A percentile compares a stretch with the other conserved stretches of the same genome.
These are phyloP conservation scores for Ilex paraguariensis DNA, from an alignment of 305 asterid species.

Conservation along the genomic window DNA sequence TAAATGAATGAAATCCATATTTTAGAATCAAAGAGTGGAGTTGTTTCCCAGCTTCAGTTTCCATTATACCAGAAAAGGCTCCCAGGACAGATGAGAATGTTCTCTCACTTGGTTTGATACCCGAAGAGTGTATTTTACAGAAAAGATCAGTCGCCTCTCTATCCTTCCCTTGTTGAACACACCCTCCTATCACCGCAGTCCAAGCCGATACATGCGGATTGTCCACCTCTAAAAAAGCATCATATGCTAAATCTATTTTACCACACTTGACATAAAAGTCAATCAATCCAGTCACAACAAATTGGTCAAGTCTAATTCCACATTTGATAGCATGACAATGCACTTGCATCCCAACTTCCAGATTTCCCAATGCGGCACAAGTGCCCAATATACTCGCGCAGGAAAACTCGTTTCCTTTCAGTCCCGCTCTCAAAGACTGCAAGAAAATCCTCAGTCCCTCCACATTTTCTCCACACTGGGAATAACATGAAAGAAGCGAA, in stretches of 20 bases:
- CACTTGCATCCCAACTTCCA: constrained; percentile 37
- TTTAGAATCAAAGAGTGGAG: constrained; percentile 52
- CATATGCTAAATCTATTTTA: constrained; percentile 38
- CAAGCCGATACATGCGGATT: constrained; percentile 53
- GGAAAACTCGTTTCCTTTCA: constrained; percentile 52
- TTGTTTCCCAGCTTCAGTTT: constrained; percentile 40
- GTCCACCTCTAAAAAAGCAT: constrained; percentile 48
- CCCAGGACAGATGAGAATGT: constrained; percentile 66
- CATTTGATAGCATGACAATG: constrained; percentile 50
- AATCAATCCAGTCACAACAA: constrained; percentile 56
- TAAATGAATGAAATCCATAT: constrained; percentile 45
- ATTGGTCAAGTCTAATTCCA: constrained; percentile 52
- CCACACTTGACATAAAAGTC: constrained; percentile 70
- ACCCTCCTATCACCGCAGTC: constrained; percentile 83
- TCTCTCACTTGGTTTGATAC: constrained; percentile 54
- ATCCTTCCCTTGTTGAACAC: constrained; percentile 41
- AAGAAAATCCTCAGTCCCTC: constrained; percentile 53
- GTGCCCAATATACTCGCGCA: constrained; percentile 55
- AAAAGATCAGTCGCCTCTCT: constrained; percentile 53
- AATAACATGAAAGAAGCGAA: constrained; percentile 48
- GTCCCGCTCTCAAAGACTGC: constrained; percentile 43
- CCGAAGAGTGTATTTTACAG: constrained; percentile 37
- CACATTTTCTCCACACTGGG: constrained; percentile 52
- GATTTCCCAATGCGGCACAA: constrained; percentile 30
- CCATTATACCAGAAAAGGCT: constrained; percentile 49